Percentiles rank a stretch among this genome's conserved stretches.
Conservation (phyloP, 2,329 filamentous ascomycete species). For the Leptographium radiaticola region DNA sequence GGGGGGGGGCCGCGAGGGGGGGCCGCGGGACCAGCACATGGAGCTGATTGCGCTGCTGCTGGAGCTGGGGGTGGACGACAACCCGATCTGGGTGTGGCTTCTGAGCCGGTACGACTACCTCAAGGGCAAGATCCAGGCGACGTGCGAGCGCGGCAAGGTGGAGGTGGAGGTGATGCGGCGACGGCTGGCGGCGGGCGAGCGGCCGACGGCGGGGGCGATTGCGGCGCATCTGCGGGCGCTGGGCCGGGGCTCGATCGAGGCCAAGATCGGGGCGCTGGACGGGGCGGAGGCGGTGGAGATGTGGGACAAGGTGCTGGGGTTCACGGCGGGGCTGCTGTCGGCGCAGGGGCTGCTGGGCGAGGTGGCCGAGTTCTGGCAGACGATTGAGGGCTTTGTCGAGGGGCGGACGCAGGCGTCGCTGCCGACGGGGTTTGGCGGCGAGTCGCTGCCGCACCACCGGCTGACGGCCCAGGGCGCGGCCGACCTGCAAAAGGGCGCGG, state of each 20-base stretch:
- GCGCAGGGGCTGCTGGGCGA: conserved; percentile 74
- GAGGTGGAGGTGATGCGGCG: conserved; percentile 87
- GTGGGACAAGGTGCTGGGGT: conserved; percentile 78
- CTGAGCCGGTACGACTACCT: conserved; percentile 79
- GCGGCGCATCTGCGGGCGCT: conserved; percentile 67
- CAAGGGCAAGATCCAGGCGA: conserved; percentile 68
- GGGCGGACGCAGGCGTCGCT: conserved; percentile 70
- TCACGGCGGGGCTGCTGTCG: conserved; percentile 62
- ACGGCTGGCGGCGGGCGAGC: conserved; percentile 54
- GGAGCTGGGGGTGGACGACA: conserved; percentile 91
- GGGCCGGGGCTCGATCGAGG: conserved; percentile 51
- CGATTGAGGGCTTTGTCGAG: conserved; percentile 76
- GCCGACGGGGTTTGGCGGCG: conserved; percentile 68
- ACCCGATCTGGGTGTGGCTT: conserved; percentile 94
- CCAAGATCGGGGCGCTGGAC: conserved; percentile 55
- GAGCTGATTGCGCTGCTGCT: conserved; percentile 78
- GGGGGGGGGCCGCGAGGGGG: conserved; percentile 28
- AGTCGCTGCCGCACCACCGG: conserved; percentile 69
- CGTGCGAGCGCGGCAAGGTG: conserved; percentile 74
- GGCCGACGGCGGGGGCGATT: conserved; percentile 54
- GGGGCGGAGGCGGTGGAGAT: conserved; percentile 70
- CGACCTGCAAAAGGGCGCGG: conserved; percentile 62
- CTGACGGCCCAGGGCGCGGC: conserved; percentile 57
- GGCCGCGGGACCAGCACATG: conserved; percentile 69
- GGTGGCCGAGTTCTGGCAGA: conserved; percentile 88